These are phyloP conservation scores for Ophiocordyceps camponoti-leonardi DNA, from an alignment of 2,329 filamentous ascomycete genomes.

Conservation along the genomic window DNA sequence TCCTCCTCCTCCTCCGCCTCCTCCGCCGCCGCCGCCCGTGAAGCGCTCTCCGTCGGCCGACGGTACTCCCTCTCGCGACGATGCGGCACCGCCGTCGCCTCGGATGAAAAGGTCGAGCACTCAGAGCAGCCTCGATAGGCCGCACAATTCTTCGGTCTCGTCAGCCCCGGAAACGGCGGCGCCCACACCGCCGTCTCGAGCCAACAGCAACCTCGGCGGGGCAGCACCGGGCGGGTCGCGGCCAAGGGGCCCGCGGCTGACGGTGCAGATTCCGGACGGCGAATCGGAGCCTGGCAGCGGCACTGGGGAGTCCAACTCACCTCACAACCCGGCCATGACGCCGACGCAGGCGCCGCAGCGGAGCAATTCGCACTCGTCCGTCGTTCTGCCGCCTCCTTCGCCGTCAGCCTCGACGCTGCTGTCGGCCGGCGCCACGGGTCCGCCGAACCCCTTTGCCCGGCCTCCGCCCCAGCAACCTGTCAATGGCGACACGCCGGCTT, in stretches of 20 bases:
- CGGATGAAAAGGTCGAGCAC: slow-evolving; percentile 33
- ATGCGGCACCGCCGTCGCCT: slow-evolving; percentile 35
- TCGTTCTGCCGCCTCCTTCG: slow-evolving; percentile 83
- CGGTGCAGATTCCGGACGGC: slow-evolving; percentile 89
- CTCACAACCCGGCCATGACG: slow-evolving; percentile 40
- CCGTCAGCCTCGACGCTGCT: slow-evolving; percentile 73
- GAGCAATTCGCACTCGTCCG: slow-evolving; percentile 41
- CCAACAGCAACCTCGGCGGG: slow-evolving; percentile 50
- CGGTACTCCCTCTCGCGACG: slow-evolving; percentile 30
- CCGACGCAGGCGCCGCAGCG: slow-evolving; percentile 37
- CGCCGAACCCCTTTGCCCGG: slow-evolving; percentile 87
- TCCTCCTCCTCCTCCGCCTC: not conserved
- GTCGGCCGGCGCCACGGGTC: slow-evolving; percentile 80
- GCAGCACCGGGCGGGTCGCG: slow-evolving; percentile 42
- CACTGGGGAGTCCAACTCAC: slow-evolving; percentile 52
- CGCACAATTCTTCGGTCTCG: slow-evolving; percentile 35
- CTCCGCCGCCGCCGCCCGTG: slow-evolving; percentile 3
- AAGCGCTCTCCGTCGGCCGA: slow-evolving; percentile 49
- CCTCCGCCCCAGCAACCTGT: slow-evolving; percentile 57
- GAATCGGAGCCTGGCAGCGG: slow-evolving; percentile 60
- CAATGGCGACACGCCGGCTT: slow-evolving; percentile 57
- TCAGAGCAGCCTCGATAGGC: slow-evolving; percentile 25
- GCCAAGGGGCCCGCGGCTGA: slow-evolving; percentile 63
- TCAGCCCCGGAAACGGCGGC: slow-evolving; percentile 42
- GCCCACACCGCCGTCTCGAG: slow-evolving; percentile 55